phyloP scores from a whole-genome alignment of 176 grass and related monocot genomes.

The Hyparrhenia diplandra region DNA sequence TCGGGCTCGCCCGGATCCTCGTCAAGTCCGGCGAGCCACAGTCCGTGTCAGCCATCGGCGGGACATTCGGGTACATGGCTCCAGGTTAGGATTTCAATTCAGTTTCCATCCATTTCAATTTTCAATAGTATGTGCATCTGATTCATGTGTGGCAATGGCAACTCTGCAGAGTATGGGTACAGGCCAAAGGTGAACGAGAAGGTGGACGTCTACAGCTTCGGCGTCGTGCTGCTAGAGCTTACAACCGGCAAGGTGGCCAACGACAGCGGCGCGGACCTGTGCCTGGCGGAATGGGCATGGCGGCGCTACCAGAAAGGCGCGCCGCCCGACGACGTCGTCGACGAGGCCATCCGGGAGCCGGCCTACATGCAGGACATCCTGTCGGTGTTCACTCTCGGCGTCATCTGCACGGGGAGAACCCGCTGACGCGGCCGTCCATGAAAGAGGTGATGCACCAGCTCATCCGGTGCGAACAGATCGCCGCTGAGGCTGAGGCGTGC shows the following conservation, averaged over 20 bases:
- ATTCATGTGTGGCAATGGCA: not conserved
- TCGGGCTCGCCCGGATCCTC: slow-evolving; percentile 66
- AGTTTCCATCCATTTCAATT: not conserved
- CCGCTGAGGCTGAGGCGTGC: slow-evolving; percentile 11
- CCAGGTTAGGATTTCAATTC: slow-evolving; percentile 46
- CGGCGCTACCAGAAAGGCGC: slow-evolving; percentile 38
- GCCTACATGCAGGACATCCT: slow-evolving; percentile 26
- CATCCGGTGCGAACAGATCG: slow-evolving; percentile 22
- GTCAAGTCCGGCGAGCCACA: slow-evolving; percentile 55
- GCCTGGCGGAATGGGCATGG: slow-evolving; percentile 84
- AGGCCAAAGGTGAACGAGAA: slow-evolving; percentile 65
- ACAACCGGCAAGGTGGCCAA: slow-evolving; percentile 48
- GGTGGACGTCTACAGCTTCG: slow-evolving; percentile 90
- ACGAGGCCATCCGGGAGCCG: slow-evolving; percentile 33
- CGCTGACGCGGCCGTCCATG: slow-evolving; percentile 57
- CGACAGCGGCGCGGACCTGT: slow-evolving; percentile 38
- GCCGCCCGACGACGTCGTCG: slow-evolving; percentile 39
- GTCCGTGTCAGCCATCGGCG: slow-evolving; percentile 58
- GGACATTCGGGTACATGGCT: slow-evolving; percentile 81
- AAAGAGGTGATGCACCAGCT: slow-evolving; percentile 57
- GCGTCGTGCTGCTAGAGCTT: slow-evolving; percentile 78
- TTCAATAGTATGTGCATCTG: not conserved
- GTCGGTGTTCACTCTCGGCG: slow-evolving; percentile 57
- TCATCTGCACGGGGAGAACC: slow-evolving; percentile 64
- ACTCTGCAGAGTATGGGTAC: slow-evolving; percentile 58